Base-by-base conservation (phyloP, 2,329 filamentous ascomycete species). In the Pseudocercospora vitis region DNA sequence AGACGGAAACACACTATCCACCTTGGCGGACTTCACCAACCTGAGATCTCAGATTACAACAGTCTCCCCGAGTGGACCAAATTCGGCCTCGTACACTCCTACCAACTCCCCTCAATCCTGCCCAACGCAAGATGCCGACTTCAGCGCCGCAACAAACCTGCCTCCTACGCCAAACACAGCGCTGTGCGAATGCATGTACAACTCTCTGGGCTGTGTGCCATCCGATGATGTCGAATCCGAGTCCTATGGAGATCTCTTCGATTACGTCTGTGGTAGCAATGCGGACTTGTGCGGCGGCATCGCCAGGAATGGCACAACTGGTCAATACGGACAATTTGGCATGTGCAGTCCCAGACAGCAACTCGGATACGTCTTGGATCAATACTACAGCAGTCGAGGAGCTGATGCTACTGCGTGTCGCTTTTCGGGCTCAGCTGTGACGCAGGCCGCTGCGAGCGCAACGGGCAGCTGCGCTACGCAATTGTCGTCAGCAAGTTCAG, bases 151-250 rank as follows among this genome's bases (percentile, higher is more conserved):
- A 57, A 77, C 79, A 37, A 76, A 74, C 50, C 88, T 97, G 24
- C 94, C 94, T n/a, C 92, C 91, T 9, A 82, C 82, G 6, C 91
- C 91, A 58, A 89, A 97, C 75, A 68, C 81, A 28, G 68, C 82
- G 29, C 84, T 95, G 40, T 97, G 94, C 81, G 72, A 79, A 51
- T 99, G 94, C 82, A 96, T 96, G 88, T 81, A 82, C 70, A 77
- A 81, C 59, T 83, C 83, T 45, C 76, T 95, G 50, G 75, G 76
- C 52, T 99, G 94, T 75, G 80, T 81, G 21, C 82, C 89, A 53
- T 76, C 81, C 40, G 72, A 78, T 39, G 73, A 74, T 63, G 74
- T 90, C 18, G 75, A 80, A 57, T 70, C 76, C 45, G 77, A 84
- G 51, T 74, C 82, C 50, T 87, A 83, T 65, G 82, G 80, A 48